Percentiles rank a stretch among this genome's conserved stretches.
phyloP scores from a whole-genome alignment of 2,329 filamentous ascomycete genomes.

The Rhytidhysteron rufulum region DNA sequence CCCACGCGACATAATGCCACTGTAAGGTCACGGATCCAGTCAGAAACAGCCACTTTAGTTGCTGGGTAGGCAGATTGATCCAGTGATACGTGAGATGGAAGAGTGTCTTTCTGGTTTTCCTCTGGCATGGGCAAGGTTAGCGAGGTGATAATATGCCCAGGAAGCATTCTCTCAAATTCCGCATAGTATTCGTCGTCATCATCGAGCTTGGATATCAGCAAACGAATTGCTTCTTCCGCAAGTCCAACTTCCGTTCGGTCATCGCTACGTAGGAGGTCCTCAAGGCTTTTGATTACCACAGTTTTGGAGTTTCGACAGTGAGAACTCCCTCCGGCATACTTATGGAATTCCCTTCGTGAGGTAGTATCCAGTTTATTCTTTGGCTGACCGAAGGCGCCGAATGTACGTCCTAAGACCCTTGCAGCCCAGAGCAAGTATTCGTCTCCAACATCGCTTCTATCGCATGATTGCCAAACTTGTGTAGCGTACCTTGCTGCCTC shows the following conservation, averaged over 20 bases:
- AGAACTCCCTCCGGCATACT: slow-evolving; percentile 3
- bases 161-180: slow-evolving; percentile 28
- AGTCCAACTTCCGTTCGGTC: slow-evolving; percentile 40
- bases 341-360: neutral
- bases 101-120: slow-evolving; percentile 5
- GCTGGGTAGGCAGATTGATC: slow-evolving; percentile 15
- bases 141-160: slow-evolving; percentile 24
- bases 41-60: slow-evolving; percentile 15
- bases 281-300: slow-evolving; percentile 35
- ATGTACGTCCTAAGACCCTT: slow-evolving; percentile 77
- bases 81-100: slow-evolving; percentile 10
- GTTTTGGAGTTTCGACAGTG: slow-evolving; percentile 26
- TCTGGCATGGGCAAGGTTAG: slow-evolving; percentile 20
- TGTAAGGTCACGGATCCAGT: slow-evolving; percentile 62
- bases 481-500: slow-evolving; percentile 60
- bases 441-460: slow-evolving; percentile 58
- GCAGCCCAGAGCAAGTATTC: slow-evolving; percentile 83
- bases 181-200: slow-evolving; percentile 18
- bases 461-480: slow-evolving; percentile 73
- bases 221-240: slow-evolving; percentile 38
- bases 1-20: slow-evolving; percentile 50
- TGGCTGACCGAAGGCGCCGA: slow-evolving; percentile 61
- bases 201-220: slow-evolving; percentile 24
- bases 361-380: slow-evolving; percentile 32
- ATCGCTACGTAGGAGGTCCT: slow-evolving; percentile 36